Base-by-base conservation (phyloP, 768 basidiomycete species). In the Trametes cinnabarina region DNA sequence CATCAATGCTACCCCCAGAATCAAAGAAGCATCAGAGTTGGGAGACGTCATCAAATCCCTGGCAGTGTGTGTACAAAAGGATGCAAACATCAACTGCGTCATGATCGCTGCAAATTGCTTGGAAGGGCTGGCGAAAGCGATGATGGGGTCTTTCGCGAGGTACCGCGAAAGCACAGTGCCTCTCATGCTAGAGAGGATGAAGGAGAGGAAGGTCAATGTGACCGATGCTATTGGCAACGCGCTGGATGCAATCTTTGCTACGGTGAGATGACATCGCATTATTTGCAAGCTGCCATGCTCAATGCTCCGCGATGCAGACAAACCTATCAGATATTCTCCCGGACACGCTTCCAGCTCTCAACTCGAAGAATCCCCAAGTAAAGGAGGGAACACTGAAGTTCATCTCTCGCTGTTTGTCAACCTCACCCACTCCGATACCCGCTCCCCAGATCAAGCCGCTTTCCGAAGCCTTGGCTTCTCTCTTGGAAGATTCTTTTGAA, bases 11-110 rank as follows among this genome's bases (percentile, higher is more conserved):
- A 81, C 87, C 3, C 86, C 88, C 12, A 82, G 86, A 56, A 89
- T 98, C 65, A 86, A 86, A 65, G 94, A 96, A 65, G 79, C 86
- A 2, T 76, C 87, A 7, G 91, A 91, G 66, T 77, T 97, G 3
- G 83, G 79, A 4, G 90, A 94, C 28, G 74, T 97, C 19, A 78
- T 84, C 8, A 87, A 84, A 64, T 85, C 88, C 3, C 74, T 99
- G 17, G 92, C 92, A 0, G 75, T 79, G 19, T 86, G 94, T 58
- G 86, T 97, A 65, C 85, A 91, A 53, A 82, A 82, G 58, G 97
- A 99, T 70, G 88, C 94, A 28, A 99, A 98, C 72, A 87, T 99
- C 67, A 92, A 92, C 64, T 98, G 95, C 69, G 97, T 99, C 48
- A 90, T 92, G 64, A 81, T 85, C 26, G 94, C 94, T 0, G 90